phyloP scores from a whole-genome alignment of 768 basidiomycete species.

The Rhizopogon vinicolor region DNA sequence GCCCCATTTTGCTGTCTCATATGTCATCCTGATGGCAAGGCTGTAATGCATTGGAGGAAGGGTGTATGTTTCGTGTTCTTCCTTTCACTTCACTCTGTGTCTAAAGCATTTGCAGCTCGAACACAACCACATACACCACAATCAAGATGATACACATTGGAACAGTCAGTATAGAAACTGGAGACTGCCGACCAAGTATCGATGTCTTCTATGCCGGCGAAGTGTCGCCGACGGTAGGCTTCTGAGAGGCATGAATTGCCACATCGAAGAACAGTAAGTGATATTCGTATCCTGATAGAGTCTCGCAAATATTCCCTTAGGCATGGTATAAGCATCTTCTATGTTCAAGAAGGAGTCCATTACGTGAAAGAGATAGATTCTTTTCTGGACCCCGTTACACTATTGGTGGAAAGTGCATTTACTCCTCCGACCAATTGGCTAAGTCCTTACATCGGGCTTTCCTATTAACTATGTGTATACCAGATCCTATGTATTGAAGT shows the following conservation, averaged over 20 bases:
- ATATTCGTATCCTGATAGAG: not conserved
- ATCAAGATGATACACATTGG: not conserved
- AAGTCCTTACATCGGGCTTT: not conserved
- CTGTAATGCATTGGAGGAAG: not conserved
- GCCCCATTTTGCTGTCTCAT: not conserved
- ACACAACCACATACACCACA: not conserved
- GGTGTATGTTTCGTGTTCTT: not conserved
- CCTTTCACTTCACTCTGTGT: not conserved
- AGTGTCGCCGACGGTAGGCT: not conserved
- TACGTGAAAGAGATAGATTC: constrained; percentile 1
- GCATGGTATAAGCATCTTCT: not conserved
- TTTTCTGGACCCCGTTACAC: not conserved
- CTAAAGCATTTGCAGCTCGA: not conserved
- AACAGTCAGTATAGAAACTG: not conserved
- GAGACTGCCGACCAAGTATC: not conserved
- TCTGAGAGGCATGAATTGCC: not conserved
- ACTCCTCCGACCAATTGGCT: not conserved
- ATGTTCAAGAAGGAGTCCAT: not conserved
- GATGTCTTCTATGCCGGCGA: not conserved
- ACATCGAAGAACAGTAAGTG: constrained; percentile 1
- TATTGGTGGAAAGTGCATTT: not conserved
- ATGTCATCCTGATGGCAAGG: not conserved
- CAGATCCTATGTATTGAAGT: not conserved
- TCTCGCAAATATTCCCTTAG: not conserved
- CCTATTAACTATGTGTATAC: not conserved